Percentiles rank a stretch among this genome's conserved stretches.
Evolutionary conservation across 306 rosid species (phyloP).

Genomic region (Senna tora): DNA sequence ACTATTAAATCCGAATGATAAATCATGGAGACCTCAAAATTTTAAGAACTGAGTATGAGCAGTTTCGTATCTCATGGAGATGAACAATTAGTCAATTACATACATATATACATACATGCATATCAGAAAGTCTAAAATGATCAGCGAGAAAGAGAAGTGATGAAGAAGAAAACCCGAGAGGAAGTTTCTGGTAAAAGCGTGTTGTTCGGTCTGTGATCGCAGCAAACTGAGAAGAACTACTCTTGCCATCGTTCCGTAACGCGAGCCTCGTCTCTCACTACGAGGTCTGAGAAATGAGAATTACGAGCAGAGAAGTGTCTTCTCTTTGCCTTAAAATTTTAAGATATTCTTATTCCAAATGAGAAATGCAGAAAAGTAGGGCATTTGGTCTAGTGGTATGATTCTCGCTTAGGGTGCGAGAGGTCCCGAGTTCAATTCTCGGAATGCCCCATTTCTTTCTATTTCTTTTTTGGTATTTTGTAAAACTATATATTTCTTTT

Average conservation of each 20-base stretch:
- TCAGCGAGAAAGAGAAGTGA: not conserved
- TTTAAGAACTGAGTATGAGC: too few species aligned
- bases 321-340: too few species aligned
- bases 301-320: too few species aligned
- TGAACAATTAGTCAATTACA: too few species aligned
- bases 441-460: constrained; percentile 53
- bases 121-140: not conserved
- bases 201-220: constrained; percentile 51
- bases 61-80: not conserved
- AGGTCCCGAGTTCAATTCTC: constrained; percentile 72
- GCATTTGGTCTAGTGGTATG: constrained; percentile 30
- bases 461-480: too few species aligned
- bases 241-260: constrained; percentile 50
- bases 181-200: constrained; percentile 31
- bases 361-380: not conserved
- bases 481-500: too few species aligned
- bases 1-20: not conserved
- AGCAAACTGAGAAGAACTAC: constrained; percentile 56
- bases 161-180: constrained; percentile 48
- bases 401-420: constrained; percentile 59
- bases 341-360: too few species aligned
- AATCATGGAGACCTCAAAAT: too few species aligned
- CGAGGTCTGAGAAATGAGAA: too few species aligned
- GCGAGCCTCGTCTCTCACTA: not conserved
- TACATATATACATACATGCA: too few species aligned